Conservation (phyloP, 1,139 yeast genomes). For the Suhomyces guaymorum region DNA sequence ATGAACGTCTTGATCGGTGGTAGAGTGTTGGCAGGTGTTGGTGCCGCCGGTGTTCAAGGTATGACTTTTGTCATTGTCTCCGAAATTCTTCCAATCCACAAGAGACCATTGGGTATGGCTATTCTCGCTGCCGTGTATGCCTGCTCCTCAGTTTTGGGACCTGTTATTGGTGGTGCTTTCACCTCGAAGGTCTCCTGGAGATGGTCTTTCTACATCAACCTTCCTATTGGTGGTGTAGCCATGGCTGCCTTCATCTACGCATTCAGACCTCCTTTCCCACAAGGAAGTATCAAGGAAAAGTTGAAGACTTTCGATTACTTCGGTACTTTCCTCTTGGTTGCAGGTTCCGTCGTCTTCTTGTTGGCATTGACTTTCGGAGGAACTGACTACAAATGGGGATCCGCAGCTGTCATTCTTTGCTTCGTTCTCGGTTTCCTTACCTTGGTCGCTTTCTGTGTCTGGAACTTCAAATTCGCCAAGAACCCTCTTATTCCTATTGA, state of each 20-base stretch:
- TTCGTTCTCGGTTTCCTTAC: slow-evolving; percentile 55
- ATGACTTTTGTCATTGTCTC: slow-evolving; percentile 29
- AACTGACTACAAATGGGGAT: slow-evolving; percentile 45
- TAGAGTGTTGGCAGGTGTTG: slow-evolving; percentile 37
- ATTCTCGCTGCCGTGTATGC: slow-evolving; percentile 23
- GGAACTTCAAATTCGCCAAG: slow-evolving; percentile 48
- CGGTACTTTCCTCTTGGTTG: slow-evolving; percentile 43
- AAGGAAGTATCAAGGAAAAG: slow-evolving; percentile 40
- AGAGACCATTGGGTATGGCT: slow-evolving; percentile 27
- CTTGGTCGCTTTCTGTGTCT: slow-evolving; percentile 40
- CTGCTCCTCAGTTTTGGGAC: slow-evolving; percentile 28
- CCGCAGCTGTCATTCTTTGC: slow-evolving; percentile 55
- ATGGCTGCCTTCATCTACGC: slow-evolving; percentile 43
- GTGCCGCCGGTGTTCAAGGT: slow-evolving; percentile 36
- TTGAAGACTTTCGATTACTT: slow-evolving; percentile 45
- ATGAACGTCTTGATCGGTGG: slow-evolving; percentile 44
- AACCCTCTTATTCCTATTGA: slow-evolving; percentile 49
- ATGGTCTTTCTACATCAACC: slow-evolving; percentile 74
- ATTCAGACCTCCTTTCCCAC: slow-evolving; percentile 57
- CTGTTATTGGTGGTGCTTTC: slow-evolving; percentile 29
- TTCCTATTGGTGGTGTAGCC: slow-evolving; percentile 67
- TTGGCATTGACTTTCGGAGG: slow-evolving; percentile 60
- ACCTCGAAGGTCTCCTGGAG: slow-evolving; percentile 60
- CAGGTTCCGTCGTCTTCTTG: slow-evolving; percentile 45
- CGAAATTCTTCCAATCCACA: slow-evolving; percentile 32